Percentiles rank a stretch among this genome's conserved stretches.
phyloP scores from a whole-genome alignment of 306 rosid genomes.

The Clitoria ternatea region DNA sequence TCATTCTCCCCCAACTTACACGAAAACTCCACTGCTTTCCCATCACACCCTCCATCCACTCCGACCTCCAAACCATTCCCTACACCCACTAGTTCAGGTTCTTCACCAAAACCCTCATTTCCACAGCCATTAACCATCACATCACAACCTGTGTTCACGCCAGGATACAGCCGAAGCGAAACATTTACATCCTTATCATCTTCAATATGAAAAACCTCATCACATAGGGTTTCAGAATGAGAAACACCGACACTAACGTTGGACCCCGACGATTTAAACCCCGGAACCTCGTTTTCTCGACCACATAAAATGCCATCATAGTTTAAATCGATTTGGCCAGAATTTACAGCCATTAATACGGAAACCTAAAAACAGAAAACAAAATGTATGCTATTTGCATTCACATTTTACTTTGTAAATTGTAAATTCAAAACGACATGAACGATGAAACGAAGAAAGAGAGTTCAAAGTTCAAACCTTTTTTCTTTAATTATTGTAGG shows the following conservation, averaged over 20 bases:
- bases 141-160: background rate
- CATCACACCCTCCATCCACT: constrained; percentile 20
- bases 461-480: constrained; percentile 23
- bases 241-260: background rate
- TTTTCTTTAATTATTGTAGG: background rate
- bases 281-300: constrained; percentile 33
- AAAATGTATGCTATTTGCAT: background rate
- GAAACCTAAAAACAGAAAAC: constrained; percentile 31
- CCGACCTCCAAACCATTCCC: constrained; percentile 20
- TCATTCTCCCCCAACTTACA: constrained; percentile 11
- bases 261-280: constrained; percentile 15
- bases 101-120: constrained; percentile 22
- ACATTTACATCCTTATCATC: background rate
- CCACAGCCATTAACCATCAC: constrained; percentile 11
- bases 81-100: constrained; percentile 1
- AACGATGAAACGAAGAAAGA: background rate
- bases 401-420: background rate
- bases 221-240: constrained; percentile 25
- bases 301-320: constrained; percentile 40
- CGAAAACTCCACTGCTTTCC: background rate
- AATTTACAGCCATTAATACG: constrained; percentile 30
- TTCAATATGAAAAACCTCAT: background rate
- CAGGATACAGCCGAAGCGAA: background rate
- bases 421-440: background rate
- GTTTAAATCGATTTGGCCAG: constrained; percentile 41